Base-by-base conservation (phyloP, 208 protist species). In the Leishmania tropica region DNA sequence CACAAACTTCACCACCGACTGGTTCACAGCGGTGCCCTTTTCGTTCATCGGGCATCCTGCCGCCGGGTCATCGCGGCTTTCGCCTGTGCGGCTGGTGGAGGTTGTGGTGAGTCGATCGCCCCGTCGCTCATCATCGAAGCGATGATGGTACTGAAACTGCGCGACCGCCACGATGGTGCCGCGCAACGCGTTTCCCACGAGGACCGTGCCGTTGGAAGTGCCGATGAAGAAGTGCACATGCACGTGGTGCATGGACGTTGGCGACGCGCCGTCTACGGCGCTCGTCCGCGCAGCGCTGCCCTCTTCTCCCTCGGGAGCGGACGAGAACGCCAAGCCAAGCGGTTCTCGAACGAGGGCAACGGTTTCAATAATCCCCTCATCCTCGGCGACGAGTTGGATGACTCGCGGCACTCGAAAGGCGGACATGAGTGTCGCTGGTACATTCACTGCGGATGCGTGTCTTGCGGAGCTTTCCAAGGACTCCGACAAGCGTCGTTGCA, bases 201-300 rank as follows among this genome's bases (percentile, higher is more conserved):
- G 76, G 11, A 97, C 86, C 6, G 90, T 95, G 47, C 94, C 94
- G 64, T 93, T 93, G 31, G 85, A 91, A 7, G 94, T 97, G 47
- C 94, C 94, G 81, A 97, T 94, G 74, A 97, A 93, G 28, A 97
- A 87, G 85, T 95, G 92, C 31, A 97, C 87, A 82, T 94, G 87
- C 21, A 93, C 75, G 54, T 64, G 67, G 76, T 78, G 13, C 62
- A 82, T 71, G 2, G 83, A 80, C 5, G 62, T 60, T 0, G 19
- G 21, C 8, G 17, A 28, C 31, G 37, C 42, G n/a, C 47, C 51
- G 47, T 53, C 65, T 28, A 51, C 64, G n/a, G 31, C 40, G 56
- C 31, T 42, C 45, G 11, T 76, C 77, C 56, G 13, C 31, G 68
- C 45, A 7, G 68, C 48, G 15, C 48, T 40, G 31, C 37, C 56